These are phyloP conservation scores for Kondoa malvinella DNA, from an alignment of 768 basidiomycete genomes.

Conservation along the genomic window DNA sequence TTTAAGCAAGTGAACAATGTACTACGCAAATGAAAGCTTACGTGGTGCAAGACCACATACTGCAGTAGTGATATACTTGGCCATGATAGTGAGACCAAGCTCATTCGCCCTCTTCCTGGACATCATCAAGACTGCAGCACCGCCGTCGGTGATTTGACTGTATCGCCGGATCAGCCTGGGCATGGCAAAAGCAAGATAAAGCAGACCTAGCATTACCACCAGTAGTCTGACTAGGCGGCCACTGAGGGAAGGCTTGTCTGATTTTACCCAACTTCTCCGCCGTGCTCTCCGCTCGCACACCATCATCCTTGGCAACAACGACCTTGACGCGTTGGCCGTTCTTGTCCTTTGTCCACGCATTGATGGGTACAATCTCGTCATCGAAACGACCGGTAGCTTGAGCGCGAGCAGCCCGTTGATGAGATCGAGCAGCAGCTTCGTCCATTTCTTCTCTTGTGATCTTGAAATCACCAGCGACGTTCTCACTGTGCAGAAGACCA, in stretches of 20 bases:
- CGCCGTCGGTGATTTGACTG: conserved; percentile 78
- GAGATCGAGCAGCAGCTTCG: conserved; percentile 62
- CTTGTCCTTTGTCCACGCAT: not conserved
- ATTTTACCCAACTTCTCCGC: conserved; percentile 57
- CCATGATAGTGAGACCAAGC: conserved; percentile 52
- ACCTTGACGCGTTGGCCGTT: conserved; percentile 35
- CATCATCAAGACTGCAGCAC: conserved; percentile 63
- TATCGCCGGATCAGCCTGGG: not conserved
- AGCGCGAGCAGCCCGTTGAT: conserved; percentile 65
- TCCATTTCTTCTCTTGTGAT: conserved; percentile 61
- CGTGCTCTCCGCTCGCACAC: conserved; percentile 58
- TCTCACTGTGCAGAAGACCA: conserved; percentile 88
- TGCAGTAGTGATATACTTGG: conserved; percentile 55
- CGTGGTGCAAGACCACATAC: conserved; percentile 51
- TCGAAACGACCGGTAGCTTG: conserved; percentile 66
- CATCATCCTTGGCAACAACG: conserved; percentile 63
- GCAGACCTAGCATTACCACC: conserved; percentile 44
- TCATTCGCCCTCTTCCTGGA: conserved; percentile 51
- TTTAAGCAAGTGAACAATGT: not conserved
- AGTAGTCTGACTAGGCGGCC: conserved; percentile 39
- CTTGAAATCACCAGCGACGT: conserved; percentile 59
- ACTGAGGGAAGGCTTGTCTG: conserved; percentile 60
- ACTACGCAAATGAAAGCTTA: not conserved
- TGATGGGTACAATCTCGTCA: conserved; percentile 60
- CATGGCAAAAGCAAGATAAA: not conserved